phyloP scores from a whole-genome alignment of 306 rosid genomes.

The Quercus variabilis region DNA sequence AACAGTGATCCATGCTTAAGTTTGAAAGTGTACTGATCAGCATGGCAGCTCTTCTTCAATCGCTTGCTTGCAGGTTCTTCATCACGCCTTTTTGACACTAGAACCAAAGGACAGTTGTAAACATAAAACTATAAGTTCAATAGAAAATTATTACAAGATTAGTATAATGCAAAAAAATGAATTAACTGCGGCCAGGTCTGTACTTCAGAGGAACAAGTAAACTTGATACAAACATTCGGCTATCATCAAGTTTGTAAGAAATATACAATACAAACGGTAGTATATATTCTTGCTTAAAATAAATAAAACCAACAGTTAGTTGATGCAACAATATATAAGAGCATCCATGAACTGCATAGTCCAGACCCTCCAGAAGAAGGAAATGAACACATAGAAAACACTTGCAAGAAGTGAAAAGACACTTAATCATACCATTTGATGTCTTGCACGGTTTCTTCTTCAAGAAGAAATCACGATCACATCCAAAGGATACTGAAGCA shows the following conservation, averaged over 20 bases:
- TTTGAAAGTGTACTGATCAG: constrained; percentile 57
- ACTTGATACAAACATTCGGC: not conserved
- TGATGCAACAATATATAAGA: not conserved
- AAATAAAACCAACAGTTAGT: not conserved
- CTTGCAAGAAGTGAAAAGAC: not conserved
- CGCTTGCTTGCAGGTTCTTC: constrained; percentile 63
- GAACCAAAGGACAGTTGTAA: constrained; percentile 17
- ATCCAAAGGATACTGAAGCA: constrained; percentile 81
- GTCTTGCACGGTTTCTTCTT: constrained; percentile 57
- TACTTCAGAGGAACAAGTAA: not conserved
- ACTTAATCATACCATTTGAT: constrained; percentile 36
- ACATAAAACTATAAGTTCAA: not conserved
- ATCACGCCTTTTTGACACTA: constrained; percentile 31
- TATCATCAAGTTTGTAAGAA: not conserved
- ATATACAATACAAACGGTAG: no score
- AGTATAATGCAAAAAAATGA: not conserved
- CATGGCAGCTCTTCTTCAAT: constrained; percentile 44
- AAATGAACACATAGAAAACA: not conserved
- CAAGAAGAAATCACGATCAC: constrained; percentile 84
- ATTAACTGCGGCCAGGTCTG: not conserved
- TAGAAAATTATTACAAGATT: not conserved
- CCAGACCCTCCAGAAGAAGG: not conserved
- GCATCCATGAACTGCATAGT: not conserved
- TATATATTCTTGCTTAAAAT: not conserved
- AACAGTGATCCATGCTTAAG: constrained; percentile 86